phyloP scores from a whole-genome alignment of 306 rosid species.

The barrel medic (Medicago truncatula) region DNA sequence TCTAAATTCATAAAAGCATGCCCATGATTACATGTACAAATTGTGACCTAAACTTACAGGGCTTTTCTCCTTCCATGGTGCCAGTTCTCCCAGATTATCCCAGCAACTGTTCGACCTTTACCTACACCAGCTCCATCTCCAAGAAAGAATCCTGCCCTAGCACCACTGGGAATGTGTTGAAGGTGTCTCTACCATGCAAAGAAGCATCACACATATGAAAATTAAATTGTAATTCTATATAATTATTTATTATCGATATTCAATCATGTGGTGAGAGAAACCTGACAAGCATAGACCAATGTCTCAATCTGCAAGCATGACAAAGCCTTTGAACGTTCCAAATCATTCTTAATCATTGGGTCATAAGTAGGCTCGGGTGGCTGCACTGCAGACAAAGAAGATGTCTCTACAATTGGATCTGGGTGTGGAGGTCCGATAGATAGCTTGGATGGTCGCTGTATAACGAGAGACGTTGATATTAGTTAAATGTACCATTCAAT shows the following conservation, averaged over 20 bases:
- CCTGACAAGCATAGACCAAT: conserved; percentile 96
- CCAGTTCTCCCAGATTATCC: conserved; percentile 98
- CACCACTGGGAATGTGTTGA: conserved; percentile 68
- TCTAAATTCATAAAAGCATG: conserved; percentile 13
- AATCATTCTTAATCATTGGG: conserved; percentile 64
- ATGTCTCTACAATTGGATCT: conserved; percentile 94
- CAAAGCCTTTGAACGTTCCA: conserved; percentile 69
- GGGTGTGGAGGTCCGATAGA: conserved; percentile 92
- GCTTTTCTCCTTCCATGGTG: conserved; percentile 79
- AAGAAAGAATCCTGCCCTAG: conserved; percentile 88
- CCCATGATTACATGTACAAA: conserved; percentile 31
- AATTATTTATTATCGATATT: conserved; percentile 12
- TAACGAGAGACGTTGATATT: conserved; percentile 37
- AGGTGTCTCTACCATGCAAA: conserved; percentile 84
- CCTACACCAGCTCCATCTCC: conserved; percentile 99
- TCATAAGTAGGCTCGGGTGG: conserved; percentile 96
- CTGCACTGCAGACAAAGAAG: conserved; percentile 94
- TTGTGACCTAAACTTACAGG: conserved; percentile 64
- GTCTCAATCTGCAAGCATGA: conserved; percentile 99
- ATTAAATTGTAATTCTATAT: conserved; percentile 5
- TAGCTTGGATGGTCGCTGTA: conserved; percentile 91
- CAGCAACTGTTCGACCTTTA: conserved; percentile 96
- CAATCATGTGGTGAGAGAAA: conserved; percentile 51
- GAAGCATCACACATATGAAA: conserved; percentile 47
- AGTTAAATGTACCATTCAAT: conserved; percentile 29